phyloP scores from a whole-genome alignment of 805 yeast genomes.

The Candida andamanensis region DNA sequence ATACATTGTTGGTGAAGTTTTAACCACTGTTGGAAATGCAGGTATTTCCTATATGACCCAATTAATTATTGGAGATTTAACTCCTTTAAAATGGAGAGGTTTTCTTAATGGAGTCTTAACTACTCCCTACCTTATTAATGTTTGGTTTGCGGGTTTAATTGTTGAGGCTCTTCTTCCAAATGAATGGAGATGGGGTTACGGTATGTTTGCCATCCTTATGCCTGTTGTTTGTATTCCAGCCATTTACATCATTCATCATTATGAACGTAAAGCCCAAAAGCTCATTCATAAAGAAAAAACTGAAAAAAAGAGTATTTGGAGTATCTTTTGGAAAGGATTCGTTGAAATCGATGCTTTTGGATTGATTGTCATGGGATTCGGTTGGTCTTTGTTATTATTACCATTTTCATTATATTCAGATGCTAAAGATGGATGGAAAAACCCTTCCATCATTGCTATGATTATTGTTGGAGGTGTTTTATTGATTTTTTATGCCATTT shows the following conservation, averaged over 20 bases:
- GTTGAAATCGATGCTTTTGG: constrained; percentile 37
- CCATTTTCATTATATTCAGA: constrained; percentile 33
- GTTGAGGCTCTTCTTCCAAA: constrained; percentile 22
- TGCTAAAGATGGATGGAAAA: constrained; percentile 29
- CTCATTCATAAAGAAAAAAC: constrained; percentile 6
- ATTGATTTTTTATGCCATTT: constrained; percentile 26
- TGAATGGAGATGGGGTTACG: constrained; percentile 53
- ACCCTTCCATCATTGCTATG: constrained; percentile 41
- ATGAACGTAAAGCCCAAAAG: constrained; percentile 25
- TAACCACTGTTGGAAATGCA: constrained; percentile 16
- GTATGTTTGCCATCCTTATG: constrained; percentile 43
- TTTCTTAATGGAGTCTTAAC: constrained; percentile 15
- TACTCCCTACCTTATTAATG: constrained; percentile 39
- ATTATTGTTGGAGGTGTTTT: constrained; percentile 34
- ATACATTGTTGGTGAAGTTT: constrained; percentile 20
- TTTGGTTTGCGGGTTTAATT: constrained; percentile 39
- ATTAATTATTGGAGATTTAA: constrained; percentile 19
- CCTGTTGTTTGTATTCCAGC: constrained; percentile 38
- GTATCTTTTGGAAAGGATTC: constrained; percentile 2
- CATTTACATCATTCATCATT: constrained; percentile 21
- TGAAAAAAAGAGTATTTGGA: background rate
- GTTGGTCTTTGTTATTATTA: constrained; percentile 32
- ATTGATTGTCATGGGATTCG: constrained; percentile 32
- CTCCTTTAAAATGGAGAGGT: constrained; percentile 23
- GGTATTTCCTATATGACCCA: constrained; percentile 16